phyloP scores from a whole-genome alignment of 2,329 filamentous ascomycete genomes.

The Pseudogymnoascus sp. region DNA sequence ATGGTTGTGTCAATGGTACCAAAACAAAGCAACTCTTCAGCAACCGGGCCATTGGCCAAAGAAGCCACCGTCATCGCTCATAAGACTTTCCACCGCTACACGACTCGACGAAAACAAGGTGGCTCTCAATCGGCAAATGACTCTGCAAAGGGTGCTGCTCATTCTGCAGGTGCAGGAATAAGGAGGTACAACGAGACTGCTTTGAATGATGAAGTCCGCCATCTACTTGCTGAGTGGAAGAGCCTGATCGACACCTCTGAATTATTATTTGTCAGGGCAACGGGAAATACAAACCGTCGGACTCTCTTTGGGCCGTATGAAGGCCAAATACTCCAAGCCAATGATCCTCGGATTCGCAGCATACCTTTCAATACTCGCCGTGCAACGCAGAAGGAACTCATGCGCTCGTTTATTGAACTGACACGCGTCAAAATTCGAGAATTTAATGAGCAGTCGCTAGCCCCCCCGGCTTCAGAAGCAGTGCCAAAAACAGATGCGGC shows the following conservation, averaged over 20 bases:
- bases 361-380: constrained; percentile 92
- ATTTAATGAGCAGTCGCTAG: constrained; percentile 59
- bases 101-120: constrained; percentile 91
- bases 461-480: constrained; percentile 40
- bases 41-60: constrained; percentile 65
- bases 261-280: constrained; percentile 81
- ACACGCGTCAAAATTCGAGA: constrained; percentile 81
- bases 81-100: constrained; percentile 97
- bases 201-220: constrained; percentile 78
- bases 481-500: constrained; percentile 34
- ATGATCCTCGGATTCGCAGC: constrained; percentile 72
- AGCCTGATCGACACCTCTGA: constrained; percentile 75
- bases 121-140: constrained; percentile 92
- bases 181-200: constrained; percentile 93
- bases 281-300: constrained; percentile 75
- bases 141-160: constrained; percentile 83
- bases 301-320: constrained; percentile 91
- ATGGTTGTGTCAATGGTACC: constrained; percentile 90
- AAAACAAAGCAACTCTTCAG: constrained; percentile 61
- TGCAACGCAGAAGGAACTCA: constrained; percentile 88
- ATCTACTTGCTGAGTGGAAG: constrained; percentile 78
- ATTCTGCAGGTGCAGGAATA: constrained; percentile 84
- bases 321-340: constrained; percentile 69
- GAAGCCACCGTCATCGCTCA: constrained; percentile 86
- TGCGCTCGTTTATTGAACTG: constrained; percentile 89